Evolutionary conservation across 495 filamentous ascomycete species (phyloP).

Genomic region (Penicillium daleae): DNA sequence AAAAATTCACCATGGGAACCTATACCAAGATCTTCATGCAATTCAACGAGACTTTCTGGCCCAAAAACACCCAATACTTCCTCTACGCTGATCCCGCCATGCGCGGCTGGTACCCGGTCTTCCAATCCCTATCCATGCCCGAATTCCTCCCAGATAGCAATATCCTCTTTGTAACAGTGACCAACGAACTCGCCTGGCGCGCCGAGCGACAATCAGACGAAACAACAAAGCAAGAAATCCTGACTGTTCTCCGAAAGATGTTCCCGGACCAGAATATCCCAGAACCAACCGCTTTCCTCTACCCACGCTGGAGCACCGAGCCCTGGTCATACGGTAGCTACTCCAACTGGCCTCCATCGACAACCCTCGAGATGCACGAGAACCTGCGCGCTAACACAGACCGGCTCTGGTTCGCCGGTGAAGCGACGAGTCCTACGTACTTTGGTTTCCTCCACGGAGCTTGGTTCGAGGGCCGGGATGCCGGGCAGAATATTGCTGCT

Average conservation of each 20-base stretch:
- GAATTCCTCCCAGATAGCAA: constrained; percentile 66
- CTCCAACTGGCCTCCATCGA: constrained; percentile 71
- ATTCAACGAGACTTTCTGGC: constrained; percentile 74
- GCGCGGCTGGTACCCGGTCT: constrained; percentile 72
- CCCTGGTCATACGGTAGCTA: constrained; percentile 73
- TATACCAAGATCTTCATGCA: constrained; percentile 82
- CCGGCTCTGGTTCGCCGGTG: constrained; percentile 71
- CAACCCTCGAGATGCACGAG: constrained; percentile 69
- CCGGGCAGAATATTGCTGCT: constrained; percentile 55
- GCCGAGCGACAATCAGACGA: constrained; percentile 66
- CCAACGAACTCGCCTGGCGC: constrained; percentile 60
- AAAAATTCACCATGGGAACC: constrained; percentile 70
- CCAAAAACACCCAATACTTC: constrained; percentile 65
- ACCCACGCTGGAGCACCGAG: constrained; percentile 68
- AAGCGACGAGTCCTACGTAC: constrained; percentile 68
- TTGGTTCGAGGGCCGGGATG: constrained; percentile 63
- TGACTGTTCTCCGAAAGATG: constrained; percentile 68
- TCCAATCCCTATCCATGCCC: constrained; percentile 62
- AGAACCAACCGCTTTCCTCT: constrained; percentile 69
- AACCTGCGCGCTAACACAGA: constrained; percentile 70
- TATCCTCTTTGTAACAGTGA: constrained; percentile 72
- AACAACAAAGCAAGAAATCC: constrained; percentile 60
- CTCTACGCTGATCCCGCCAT: constrained; percentile 68
- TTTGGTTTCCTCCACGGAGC: constrained; percentile 75
- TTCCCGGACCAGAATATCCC: constrained; percentile 63